Evolutionary conservation across 75 land plant species (phyloP).

Genomic region (Gnetum montanum): DNA sequence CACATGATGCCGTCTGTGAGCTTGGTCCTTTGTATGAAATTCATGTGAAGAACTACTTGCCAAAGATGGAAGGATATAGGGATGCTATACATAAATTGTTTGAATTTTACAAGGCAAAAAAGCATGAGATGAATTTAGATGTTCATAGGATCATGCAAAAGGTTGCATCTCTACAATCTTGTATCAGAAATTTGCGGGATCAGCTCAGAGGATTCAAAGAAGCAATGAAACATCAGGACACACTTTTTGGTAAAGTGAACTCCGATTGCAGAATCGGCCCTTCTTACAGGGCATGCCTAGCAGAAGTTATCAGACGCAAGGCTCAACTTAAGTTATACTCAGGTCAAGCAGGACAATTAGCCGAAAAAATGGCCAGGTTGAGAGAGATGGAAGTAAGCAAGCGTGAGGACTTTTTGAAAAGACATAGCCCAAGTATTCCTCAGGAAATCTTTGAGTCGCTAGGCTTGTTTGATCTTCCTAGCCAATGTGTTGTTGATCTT

Average conservation of each 20-base stretch:
- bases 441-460: constrained; percentile 54
- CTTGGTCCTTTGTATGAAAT: constrained; percentile 93
- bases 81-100: constrained; percentile 46
- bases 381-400: constrained; percentile 73
- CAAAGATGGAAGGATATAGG: constrained; percentile 63
- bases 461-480: constrained; percentile 86
- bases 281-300: constrained; percentile 81
- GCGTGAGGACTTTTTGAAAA: constrained; percentile 62
- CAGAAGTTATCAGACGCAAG: constrained; percentile 69
- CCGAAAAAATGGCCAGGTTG: constrained; percentile 84
- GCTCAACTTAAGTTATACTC: constrained; percentile 73
- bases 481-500: constrained; percentile 74
- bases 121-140: constrained; percentile 71
- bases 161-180: constrained; percentile 58
- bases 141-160: constrained; percentile 80
- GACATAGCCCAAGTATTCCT: constrained; percentile 42
- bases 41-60: constrained; percentile 76
- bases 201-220: constrained; percentile 76
- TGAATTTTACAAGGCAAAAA: constrained; percentile 45
- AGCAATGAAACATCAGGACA: constrained; percentile 76
- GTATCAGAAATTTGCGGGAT: constrained; percentile 50
- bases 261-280: constrained; percentile 61
- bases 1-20: constrained; percentile 93
- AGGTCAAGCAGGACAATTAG: constrained; percentile 93
- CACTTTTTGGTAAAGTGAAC: constrained; percentile 53